phyloP scores from a whole-genome alignment of 352 stramenopile genomes.

The Phytophthora brassicae region DNA sequence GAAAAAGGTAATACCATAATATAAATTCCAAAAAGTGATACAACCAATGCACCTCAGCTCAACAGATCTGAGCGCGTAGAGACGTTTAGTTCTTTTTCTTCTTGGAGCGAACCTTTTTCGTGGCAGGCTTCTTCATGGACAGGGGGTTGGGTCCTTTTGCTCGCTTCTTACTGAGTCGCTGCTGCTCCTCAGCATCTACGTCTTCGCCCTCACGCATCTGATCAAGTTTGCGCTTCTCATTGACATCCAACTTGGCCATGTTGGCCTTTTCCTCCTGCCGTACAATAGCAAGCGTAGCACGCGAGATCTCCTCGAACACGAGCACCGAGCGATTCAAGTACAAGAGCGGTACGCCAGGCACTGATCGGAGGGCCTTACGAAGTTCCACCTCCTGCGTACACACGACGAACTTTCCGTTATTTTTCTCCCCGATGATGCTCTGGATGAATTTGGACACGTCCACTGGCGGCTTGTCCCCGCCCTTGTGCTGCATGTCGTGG shows the following conservation, averaged over 20 bases:
- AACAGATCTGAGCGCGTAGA: not conserved
- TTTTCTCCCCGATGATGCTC: conserved; percentile 65
- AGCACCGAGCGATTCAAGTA: conserved; percentile 88
- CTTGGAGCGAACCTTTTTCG: conserved; percentile 81
- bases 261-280: conserved; percentile 78
- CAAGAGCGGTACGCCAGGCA: conserved; percentile 80
- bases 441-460: conserved; percentile 64
- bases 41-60: not conserved
- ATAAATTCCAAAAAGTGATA: conserved; percentile 15
- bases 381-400: conserved; percentile 86
- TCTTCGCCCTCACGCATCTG: conserved; percentile 33
- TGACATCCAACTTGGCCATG: conserved; percentile 63
- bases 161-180: conserved; percentile 51
- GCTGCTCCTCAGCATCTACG: conserved; percentile 10
- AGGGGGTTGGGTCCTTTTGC: conserved; percentile 80
- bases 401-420: conserved; percentile 82
- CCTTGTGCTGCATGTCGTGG: conserved; percentile 30
- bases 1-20: conserved; percentile 26
- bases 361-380: conserved; percentile 61
- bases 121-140: conserved; percentile 70
- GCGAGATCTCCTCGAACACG: conserved; percentile 85
- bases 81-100: conserved; percentile 59
- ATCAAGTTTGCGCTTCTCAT: conserved; percentile 80
- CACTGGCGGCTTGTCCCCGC: conserved; percentile 20
- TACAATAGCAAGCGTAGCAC: conserved; percentile 76